These are phyloP conservation scores for Candida glucosophila DNA, from an alignment of 1,139 yeast species.

Conservation along the genomic window DNA sequence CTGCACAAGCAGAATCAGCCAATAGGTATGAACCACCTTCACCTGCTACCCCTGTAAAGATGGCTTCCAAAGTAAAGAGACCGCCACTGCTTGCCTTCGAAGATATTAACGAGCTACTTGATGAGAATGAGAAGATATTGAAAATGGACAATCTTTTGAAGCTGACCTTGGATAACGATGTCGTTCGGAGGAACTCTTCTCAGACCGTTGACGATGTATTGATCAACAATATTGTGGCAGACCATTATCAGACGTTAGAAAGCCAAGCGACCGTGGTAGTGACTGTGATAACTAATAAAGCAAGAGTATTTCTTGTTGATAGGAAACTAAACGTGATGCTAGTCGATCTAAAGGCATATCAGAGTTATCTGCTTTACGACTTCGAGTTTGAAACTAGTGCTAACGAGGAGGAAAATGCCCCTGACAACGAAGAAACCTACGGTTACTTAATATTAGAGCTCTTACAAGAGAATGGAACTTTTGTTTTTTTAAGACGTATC, in stretches of 20 bases:
- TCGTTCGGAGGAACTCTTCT: conserved; percentile 12
- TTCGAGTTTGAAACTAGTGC: conserved; percentile 49
- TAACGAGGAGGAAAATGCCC: conserved; percentile 37
- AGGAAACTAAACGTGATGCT: conserved; percentile 28
- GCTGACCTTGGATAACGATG: conserved; percentile 24
- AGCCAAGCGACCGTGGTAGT: conserved; percentile 29
- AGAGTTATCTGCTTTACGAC: conserved; percentile 69
- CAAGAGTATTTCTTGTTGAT: conserved; percentile 37
- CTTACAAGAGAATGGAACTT: conserved; percentile 45
- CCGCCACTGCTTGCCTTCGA: conserved; percentile 11
- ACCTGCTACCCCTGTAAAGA: no score
- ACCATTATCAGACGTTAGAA: conserved; percentile 25
- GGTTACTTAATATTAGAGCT: conserved; percentile 64
- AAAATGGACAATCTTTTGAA: conserved; percentile 33
- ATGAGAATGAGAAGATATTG: conserved; percentile 31
- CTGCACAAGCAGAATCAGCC: no score
- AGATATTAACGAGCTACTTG: conserved; percentile 27
- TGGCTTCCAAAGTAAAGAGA: conserved; percentile 1
- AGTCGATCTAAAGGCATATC: conserved; percentile 39
- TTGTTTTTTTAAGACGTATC: conserved; percentile 48
- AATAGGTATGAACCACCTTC: no score
- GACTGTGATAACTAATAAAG: conserved; percentile 41
- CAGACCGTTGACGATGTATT: conserved; percentile 25
- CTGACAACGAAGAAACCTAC: conserved; percentile 15
- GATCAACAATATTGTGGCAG: conserved; percentile 35